A percentile compares a stretch with the other conserved stretches of the same genome.
These are phyloP conservation scores for Candida tammaniensis DNA, from an alignment of 805 yeast species.

Conservation along the genomic window DNA sequence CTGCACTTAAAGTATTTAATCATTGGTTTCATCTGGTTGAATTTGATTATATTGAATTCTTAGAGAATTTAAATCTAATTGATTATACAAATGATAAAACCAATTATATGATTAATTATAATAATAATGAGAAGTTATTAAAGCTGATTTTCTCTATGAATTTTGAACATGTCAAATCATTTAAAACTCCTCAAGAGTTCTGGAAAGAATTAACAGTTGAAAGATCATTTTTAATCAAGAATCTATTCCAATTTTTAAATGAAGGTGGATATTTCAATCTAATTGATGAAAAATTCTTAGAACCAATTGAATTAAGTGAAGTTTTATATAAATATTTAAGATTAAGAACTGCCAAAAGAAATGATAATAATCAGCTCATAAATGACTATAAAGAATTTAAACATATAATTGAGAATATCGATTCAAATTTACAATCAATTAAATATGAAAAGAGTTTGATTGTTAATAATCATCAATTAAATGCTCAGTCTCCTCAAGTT, in stretches of 20 bases:
- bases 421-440: slow-evolving; percentile 10
- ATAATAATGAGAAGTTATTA: slow-evolving; percentile 47
- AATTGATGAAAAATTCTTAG: slow-evolving; percentile 74
- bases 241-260: slow-evolving; percentile 63
- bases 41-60: slow-evolving; percentile 67
- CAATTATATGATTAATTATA: too few species aligned
- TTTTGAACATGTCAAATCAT: slow-evolving; percentile 57
- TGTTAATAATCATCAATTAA: slow-evolving; percentile 17
- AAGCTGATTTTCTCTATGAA: slow-evolving; percentile 58
- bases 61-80: slow-evolving; percentile 71
- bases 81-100: slow-evolving; percentile 55
- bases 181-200: slow-evolving; percentile 60
- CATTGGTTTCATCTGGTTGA: slow-evolving; percentile 71
- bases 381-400: slow-evolving; percentile 17
- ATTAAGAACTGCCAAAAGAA: slow-evolving; percentile 33
- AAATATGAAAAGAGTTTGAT: slow-evolving; percentile 20
- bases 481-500: slow-evolving; percentile 7
- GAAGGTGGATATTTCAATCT: slow-evolving; percentile 49
- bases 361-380: slow-evolving; percentile 20
- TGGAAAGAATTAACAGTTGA: slow-evolving; percentile 76
- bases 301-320: slow-evolving; percentile 66
- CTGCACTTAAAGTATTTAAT: slow-evolving; percentile 70
- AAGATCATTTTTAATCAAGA: slow-evolving; percentile 66
- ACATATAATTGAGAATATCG: slow-evolving; percentile 5
- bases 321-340: slow-evolving; percentile 55